Conservation (phyloP, 2,329 filamentous ascomycete species). For the Westerdykella aurantiaca region DNA sequence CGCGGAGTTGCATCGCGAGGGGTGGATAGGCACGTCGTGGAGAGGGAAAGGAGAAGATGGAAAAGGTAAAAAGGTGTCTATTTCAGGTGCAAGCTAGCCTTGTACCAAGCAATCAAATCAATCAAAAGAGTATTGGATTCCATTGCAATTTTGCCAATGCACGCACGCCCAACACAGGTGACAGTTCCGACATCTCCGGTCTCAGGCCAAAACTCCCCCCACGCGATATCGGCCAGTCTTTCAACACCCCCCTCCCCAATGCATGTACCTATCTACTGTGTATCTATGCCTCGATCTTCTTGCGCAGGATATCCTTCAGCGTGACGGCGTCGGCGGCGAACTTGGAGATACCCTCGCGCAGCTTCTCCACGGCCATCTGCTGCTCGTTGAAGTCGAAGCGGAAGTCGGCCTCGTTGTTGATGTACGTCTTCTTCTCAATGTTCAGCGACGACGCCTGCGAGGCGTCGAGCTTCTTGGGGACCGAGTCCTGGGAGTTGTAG, state of each 20-base stretch:
- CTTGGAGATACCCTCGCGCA: slow-evolving; percentile 98
- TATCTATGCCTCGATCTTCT: slow-evolving; percentile 60
- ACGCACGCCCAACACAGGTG: too few relatives aligned
- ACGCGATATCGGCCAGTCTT: slow-evolving; percentile 17
- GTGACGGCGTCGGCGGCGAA: slow-evolving; percentile 94
- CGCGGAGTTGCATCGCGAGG: too few relatives aligned
- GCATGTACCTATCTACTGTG: slow-evolving; percentile 9
- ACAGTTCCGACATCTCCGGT: too few relatives aligned
- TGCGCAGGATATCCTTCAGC: slow-evolving; percentile 84
- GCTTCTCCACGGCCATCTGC: slow-evolving; percentile 98
- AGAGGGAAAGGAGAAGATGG: too few relatives aligned
- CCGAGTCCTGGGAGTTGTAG: slow-evolving; percentile 70
- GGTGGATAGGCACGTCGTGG: too few relatives aligned
- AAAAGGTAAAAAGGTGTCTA: too few relatives aligned
- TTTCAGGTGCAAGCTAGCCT: too few relatives aligned
- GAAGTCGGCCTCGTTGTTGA: slow-evolving; percentile 84
- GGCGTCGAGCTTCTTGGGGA: slow-evolving; percentile 90
- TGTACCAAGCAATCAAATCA: too few relatives aligned
- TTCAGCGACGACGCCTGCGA: slow-evolving; percentile 59
- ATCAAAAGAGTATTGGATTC: too few relatives aligned
- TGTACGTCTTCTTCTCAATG: slow-evolving; percentile 84
- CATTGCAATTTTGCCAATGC: background rate
- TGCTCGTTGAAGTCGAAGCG: slow-evolving; percentile 99
- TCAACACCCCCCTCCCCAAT: too few relatives aligned
- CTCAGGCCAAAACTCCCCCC: background rate